Base-by-base conservation (phyloP, 805 yeast genomes). In the Barnettozyma sucrosica region DNA sequence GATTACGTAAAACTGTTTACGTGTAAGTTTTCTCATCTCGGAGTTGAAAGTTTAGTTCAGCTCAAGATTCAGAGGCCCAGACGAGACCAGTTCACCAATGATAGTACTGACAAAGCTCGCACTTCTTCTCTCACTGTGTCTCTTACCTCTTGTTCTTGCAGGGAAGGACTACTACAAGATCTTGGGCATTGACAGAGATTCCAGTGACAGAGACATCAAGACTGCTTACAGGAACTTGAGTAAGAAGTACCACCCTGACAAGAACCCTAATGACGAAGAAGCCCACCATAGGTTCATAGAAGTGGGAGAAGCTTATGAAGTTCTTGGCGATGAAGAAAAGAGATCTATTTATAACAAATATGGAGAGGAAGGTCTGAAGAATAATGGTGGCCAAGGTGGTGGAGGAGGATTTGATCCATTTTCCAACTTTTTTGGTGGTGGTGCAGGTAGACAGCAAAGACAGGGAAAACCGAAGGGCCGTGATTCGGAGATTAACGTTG, bases 241-340 rank as follows among this genome's bases (percentile, higher is more conserved):
- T 55, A 84, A 88, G 64, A 86, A 86, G 61, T 89, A 78, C 66
- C 99, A 92, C 62, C 99, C 99, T 2, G 99, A 92, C 66, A 92
- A 92, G 69, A 93, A 92, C 63, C 83, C 85, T 5, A 85, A 83
- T 7, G 79, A 83, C 56, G 89, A 87, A 8, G 84, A 77, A 25
- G 96, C 97, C 1, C 89, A 87, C 54, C 83, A 85, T 43, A 83
- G 79, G 66, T 93, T 90, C 64, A 83, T 93, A 44, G 95, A 89
- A 66, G 77, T 93, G 25, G 96, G 96, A 14, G 95, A 85, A 60
- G 98, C 98, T 0, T 92, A 92, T 64, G 97, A 89, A 47, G 85
- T 89, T 11, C 73, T 89, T 51, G 76, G 80, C 54, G 88, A 89
- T 62, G 63, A 75, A 5, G 87, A 85, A 48, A 85, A 86, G 65